Conservation (phyloP, 345 rosid genomes). For the Citrus cavaleriei region DNA sequence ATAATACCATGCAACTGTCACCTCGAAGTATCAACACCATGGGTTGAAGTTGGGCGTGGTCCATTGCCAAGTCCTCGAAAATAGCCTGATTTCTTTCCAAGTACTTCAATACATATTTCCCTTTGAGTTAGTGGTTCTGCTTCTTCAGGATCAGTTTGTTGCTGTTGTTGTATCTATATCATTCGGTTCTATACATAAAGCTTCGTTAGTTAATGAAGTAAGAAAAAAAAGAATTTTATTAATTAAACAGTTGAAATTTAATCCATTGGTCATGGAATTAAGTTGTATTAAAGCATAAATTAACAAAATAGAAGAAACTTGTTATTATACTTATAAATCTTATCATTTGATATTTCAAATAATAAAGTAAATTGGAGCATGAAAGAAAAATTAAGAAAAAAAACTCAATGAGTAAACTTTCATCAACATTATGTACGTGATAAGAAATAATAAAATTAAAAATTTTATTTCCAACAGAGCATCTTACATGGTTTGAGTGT, state of each 20-base stretch:
- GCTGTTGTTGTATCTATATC: background rate
- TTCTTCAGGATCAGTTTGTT: background rate
- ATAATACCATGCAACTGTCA: background rate
- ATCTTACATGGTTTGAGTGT: no score
- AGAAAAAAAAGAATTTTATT: background rate
- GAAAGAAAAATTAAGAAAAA: background rate
- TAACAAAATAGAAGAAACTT: background rate
- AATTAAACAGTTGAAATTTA: background rate
- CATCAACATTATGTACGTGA: background rate
- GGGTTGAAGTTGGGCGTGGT: background rate
- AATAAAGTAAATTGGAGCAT: no score
- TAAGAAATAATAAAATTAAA: background rate
- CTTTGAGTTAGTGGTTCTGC: background rate
- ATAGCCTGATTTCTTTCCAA: background rate
- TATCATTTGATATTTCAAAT: no score
- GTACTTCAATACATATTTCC: no score
- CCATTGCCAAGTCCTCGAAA: background rate
- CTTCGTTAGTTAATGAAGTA: background rate
- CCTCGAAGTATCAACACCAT: background rate
- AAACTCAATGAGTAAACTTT: background rate
- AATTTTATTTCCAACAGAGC: background rate
- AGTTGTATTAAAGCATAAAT: background rate
- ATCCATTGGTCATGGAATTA: no score
- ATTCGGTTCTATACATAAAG: background rate
- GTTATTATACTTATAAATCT: no score